Conservation (phyloP, 2,329 filamentous ascomycete genomes). For the Shiraia bambusicola region DNA sequence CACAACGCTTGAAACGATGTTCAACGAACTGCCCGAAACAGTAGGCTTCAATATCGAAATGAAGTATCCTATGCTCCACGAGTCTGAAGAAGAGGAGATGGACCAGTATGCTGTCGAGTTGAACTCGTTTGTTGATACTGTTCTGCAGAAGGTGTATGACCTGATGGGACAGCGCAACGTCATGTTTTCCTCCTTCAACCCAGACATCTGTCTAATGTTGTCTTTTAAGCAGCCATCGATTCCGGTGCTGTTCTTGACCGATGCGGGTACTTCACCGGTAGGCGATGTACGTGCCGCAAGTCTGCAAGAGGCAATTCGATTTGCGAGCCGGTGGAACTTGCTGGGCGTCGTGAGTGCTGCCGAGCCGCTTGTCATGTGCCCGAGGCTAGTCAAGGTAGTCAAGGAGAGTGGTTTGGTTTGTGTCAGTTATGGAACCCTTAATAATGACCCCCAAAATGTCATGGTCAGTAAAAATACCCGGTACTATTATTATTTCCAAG, state of each 20-base stretch:
- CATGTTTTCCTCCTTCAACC: constrained; percentile 97
- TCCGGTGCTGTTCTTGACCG: constrained; percentile 90
- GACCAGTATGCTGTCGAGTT: constrained; percentile 93
- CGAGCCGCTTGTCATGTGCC: constrained; percentile 84
- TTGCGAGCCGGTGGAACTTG: constrained; percentile 92
- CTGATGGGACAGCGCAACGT: constrained; percentile 80
- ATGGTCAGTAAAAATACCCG: constrained; percentile 60
- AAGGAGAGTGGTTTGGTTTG: constrained; percentile 94
- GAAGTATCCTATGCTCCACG: constrained; percentile 98
- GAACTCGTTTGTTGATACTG: constrained; percentile 94
- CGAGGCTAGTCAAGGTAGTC: constrained; percentile 84
- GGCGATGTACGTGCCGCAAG: constrained; percentile 89
- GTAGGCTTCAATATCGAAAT: constrained; percentile 99
- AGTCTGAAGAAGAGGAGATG: constrained; percentile 94
- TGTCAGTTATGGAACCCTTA: constrained; percentile 87
- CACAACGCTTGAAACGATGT: constrained; percentile 91
- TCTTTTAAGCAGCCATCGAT: constrained; percentile 98
- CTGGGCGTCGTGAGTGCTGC: constrained; percentile 89
- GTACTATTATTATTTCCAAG: background rate
- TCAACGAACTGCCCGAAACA: constrained; percentile 74
- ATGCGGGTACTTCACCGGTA: constrained; percentile 77
- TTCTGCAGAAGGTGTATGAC: constrained; percentile 87
- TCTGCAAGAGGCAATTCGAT: constrained; percentile 91
- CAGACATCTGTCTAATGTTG: constrained; percentile 89
- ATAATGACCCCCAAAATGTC: constrained; percentile 84